Base-by-base conservation (phyloP, 2,329 filamentous ascomycete genomes). In the Epichloe gansuensis region DNA sequence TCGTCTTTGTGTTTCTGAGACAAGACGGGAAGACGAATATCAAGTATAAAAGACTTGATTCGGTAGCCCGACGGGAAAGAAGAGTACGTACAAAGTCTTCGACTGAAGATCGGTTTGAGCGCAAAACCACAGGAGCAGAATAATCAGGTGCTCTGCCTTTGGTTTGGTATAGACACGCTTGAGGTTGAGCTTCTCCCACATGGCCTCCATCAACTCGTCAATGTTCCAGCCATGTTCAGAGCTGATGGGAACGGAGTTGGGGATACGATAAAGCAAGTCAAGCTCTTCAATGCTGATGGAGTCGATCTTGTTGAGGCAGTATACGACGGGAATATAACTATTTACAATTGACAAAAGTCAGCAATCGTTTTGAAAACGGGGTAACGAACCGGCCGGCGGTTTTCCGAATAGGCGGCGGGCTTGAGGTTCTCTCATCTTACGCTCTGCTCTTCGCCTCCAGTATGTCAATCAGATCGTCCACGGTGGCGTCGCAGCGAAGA, bases 301-400 rank as follows among this genome's bases (percentile, higher is more conserved):
- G 71, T 98, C 93, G 61, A 98, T 98, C 76, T 98, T 98, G 80
- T 98, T 98, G 63, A 98, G 78, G 43, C 94, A 93, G 72, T 98
- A 98, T 52, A 98, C 88, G 58, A 97, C 93, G n/a, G 93, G 93
- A 59, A 98, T 97, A 68, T 98, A 98, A 67, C 88, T 90, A 54
- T 44, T 49, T 15, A 25, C n/a, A 31, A 31, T 11, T 31, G 9
- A 4, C 9, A 31, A 31, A 11, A 31, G 15, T 31, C 23, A 28
- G 9, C 41, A 34, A 6, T 39, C 13, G 4, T 31, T 31, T 31
- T 8, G 4, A 1, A 31, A 9, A 31, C 31, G 31, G 31, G 9
- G 1, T 4, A 31, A 11, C 31, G 31, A 31, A 31, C 31, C 8
- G 31, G 31, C 31, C 31, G 31, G 31, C 31, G 31, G 31, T 9